A percentile compares a stretch with the other conserved stretches of the same genome.
Evolutionary conservation across 345 rosid species (phyloP).

Genomic region (Iberis pinnata): DNA sequence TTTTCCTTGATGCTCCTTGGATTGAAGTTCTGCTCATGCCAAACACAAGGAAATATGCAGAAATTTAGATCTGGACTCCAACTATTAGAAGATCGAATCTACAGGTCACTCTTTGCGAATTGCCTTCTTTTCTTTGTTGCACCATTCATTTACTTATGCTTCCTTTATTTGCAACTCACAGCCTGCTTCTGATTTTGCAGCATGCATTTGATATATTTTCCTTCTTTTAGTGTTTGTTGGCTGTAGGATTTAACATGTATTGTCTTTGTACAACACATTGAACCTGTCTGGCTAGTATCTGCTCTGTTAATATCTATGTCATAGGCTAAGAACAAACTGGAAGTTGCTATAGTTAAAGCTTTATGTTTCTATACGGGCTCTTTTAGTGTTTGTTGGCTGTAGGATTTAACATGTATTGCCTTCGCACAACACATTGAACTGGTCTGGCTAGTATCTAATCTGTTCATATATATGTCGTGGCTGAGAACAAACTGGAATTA

Average conservation of each 20-base stretch:
- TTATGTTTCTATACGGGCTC: constrained; percentile 1
- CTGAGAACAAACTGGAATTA: constrained; percentile 14
- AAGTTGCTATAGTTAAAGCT: no score
- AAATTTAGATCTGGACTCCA: constrained; percentile 85
- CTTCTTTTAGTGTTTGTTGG: neutral
- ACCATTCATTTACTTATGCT: constrained; percentile 6
- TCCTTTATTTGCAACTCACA: constrained; percentile 11
- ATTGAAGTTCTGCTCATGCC: constrained; percentile 86
- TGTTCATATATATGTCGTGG: constrained; percentile 6
- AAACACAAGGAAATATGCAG: constrained; percentile 76
- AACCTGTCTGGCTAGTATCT: no score
- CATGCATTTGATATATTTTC: neutral
- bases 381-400: constrained; percentile 18
- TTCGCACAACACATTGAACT: constrained; percentile 9
- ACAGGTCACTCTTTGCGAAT: constrained; percentile 45
- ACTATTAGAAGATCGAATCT: constrained; percentile 85
- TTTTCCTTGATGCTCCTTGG: constrained; percentile 98
- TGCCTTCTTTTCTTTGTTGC: constrained; percentile 1
- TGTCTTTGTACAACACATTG: neutral
- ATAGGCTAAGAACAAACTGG: no score
- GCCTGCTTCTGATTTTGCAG: constrained; percentile 7
- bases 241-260: neutral
- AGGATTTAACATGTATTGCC: constrained; percentile 9
- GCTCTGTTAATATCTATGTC: no score
- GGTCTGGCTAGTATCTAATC: constrained; percentile 13